Percentiles rank a stretch among this genome's conserved stretches.
Conservation (phyloP, 805 yeast genomes). For the Yamadazyma nakazawae region DNA sequence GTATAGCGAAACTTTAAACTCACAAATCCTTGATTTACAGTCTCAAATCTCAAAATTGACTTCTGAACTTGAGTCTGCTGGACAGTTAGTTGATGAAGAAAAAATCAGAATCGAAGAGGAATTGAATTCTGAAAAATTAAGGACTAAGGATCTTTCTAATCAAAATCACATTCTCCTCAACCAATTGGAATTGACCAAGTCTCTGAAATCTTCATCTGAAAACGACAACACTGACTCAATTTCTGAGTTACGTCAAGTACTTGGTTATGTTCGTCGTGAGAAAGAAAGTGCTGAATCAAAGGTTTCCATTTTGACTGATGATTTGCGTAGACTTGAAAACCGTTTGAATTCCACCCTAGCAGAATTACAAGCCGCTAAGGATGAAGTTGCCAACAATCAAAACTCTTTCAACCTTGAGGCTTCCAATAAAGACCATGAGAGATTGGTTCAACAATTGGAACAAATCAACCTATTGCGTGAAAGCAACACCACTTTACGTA, state of each 20-base stretch:
- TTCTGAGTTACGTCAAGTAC: conserved; percentile 44
- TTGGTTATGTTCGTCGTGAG: conserved; percentile 66
- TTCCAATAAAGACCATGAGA: conserved; percentile 41
- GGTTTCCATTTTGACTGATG: conserved; percentile 38
- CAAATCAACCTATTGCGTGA: conserved; percentile 64
- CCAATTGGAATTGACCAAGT: conserved; percentile 51
- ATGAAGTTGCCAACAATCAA: conserved; percentile 39
- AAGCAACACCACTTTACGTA: conserved; percentile 61
- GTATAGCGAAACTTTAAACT: conserved; percentile 16
- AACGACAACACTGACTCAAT: conserved; percentile 12
- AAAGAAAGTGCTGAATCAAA: conserved; percentile 68
- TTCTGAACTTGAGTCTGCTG: conserved; percentile 16
- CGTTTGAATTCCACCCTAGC: conserved; percentile 36
- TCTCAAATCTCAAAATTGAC: conserved; percentile 12
- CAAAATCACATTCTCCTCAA: conserved; percentile 68
- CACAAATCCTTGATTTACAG: conserved; percentile 9
- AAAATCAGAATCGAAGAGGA: conserved; percentile 25
- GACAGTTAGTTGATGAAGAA: conserved; percentile 20
- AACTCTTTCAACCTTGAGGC: conserved; percentile 21
- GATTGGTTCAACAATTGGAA: conserved; percentile 50
- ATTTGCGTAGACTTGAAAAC: conserved; percentile 50
- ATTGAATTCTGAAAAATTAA: conserved; percentile 40
- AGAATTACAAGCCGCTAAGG: conserved; percentile 51
- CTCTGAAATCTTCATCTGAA: background rate
- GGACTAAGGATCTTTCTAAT: conserved; percentile 54